Evolutionary conservation across 2,329 filamentous ascomycete genomes (phyloP), one percentile per base, ranked within the genome.

Genomic region (Arthrobotrys sinensis): DNA sequence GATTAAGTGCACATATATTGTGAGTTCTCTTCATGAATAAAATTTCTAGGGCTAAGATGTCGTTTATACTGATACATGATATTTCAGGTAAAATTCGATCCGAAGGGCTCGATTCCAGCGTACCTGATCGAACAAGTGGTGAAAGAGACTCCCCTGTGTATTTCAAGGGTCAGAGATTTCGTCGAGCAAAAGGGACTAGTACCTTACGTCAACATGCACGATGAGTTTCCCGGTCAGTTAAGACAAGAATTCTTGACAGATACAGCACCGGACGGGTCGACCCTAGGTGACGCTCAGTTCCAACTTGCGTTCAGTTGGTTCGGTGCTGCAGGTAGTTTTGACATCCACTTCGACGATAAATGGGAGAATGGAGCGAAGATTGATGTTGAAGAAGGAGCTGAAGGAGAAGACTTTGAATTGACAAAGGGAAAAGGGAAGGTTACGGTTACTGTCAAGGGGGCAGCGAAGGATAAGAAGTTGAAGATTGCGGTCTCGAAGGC

Each of bases 61-160:
- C 24, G 24, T 28, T 32, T 45, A 65, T 32, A 34, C 40, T 46
- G 45, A 63, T 19, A 14, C 7, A 50, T 21, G 28, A 48, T 38
- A 14, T 21, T 38, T 6, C 19, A 78, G 75, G 67, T 72, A 32
- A 72, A 78, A 78, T 78, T 78, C 60, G 75, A 78, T 14, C 75
- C 75, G 3, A 78, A 78, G 14, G 75, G 75, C 11, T 67, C 50
- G 6, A 72, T 78, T 38, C 75, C 75, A 10, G 16, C 60, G 2
- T 63, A 16, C 11, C 8, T 78, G 5, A 53, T 78, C 8, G 45
- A 64, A 16, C 50, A 63, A 14, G 67, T 78, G 2, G 67, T 72
- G 2, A 72, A 72, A 28, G 67, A 78, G 8, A 72, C 75, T 4
- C 75, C 75, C 11, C 62, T 72, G 0, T 78, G 75, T 21, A 67